Base-by-base conservation (phyloP, 495 filamentous ascomycete genomes). In the Thozetella sp. region DNA sequence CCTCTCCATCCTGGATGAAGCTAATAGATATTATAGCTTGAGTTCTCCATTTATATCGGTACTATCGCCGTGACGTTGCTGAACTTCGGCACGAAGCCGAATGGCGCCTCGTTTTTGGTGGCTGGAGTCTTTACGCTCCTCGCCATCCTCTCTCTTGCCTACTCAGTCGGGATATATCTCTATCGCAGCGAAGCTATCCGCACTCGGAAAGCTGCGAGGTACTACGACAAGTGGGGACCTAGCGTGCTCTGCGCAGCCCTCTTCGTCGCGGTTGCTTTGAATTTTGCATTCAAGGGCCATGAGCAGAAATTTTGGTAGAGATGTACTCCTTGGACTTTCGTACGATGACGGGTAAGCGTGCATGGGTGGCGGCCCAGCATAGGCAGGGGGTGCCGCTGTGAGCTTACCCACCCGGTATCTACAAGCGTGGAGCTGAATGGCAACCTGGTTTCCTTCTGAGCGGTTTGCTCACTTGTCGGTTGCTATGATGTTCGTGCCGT, bases 21-120 rank as follows among this genome's bases (percentile, higher is more conserved):
- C 43, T 48, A n/a, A 63, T 53, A 56, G 2, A 13, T 24, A 22
- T 12, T 22, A 40, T 59, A 85, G 83, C 91, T 98, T 57, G 94
- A 99, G 76, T 97, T 95, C 78, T 91, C 88, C 52, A 95, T 99
- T 75, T 90, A 97, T 69, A 86, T 99, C 23, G 92, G 90, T 65
- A 90, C 92, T 57, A 97, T 99, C 59, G 93, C 95, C 6, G 90
- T 91, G 20, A 90, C 93, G 3, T 79, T 98, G 30, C 86, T 99
- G 45, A 99, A 99, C 79, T 99, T 99, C 69, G 75, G 84, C 65
- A 37, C 70, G 30, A 74, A 79, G 60, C 67, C 76, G 25, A 72
- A 79, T 50, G 56, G 61, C 54, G 53, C 83, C 34, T 80, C 88
- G 19, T 88, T 94, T 46, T 70, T 84, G 2, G 90, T 88, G 11